Conservation (phyloP, 2,329 filamentous ascomycete species). For the Ceratocystis huliohia region DNA sequence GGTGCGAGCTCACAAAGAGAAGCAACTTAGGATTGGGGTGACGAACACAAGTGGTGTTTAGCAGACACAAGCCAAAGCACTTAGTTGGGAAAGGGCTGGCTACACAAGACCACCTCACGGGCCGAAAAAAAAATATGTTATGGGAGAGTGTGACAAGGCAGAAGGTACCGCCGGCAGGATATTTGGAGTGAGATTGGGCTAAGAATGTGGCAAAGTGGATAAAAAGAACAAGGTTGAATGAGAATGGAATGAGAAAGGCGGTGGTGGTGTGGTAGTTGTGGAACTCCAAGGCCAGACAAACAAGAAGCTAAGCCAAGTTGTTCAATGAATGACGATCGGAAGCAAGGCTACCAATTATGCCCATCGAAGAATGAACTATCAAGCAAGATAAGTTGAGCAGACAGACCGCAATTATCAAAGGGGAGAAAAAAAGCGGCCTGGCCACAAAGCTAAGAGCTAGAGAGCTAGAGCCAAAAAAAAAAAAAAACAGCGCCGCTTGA, state of each 20-base stretch:
- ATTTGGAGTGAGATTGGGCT: slow-evolving; percentile 7
- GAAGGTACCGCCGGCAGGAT: neutral
- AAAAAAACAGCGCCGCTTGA: neutral
- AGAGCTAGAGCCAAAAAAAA: neutral
- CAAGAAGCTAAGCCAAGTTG: neutral
- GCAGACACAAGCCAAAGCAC: slow-evolving; percentile 8
- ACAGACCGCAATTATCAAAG: neutral
- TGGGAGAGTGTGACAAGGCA: slow-evolving; percentile 5
- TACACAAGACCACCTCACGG: slow-evolving; percentile 9
- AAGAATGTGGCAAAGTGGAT: slow-evolving; percentile 8
- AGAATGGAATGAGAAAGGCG: neutral
- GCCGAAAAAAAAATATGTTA: neutral
- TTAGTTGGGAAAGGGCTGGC: slow-evolving; percentile 6
- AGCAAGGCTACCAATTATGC: slow-evolving; percentile 7
- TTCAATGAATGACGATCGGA: neutral
- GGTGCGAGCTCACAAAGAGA: neutral
- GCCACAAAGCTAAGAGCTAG: slow-evolving; percentile 3
- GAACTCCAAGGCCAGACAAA: slow-evolving; percentile 5
- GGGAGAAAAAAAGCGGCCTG: neutral
- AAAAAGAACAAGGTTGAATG: slow-evolving; percentile 1
- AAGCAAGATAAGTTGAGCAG: neutral
- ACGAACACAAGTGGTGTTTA: slow-evolving; percentile 9
- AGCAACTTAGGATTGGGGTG: neutral
- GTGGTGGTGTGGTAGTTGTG: neutral
- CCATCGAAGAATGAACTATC: neutral